Conservation (phyloP, 192 early-diverging fungal species). For the Backusella morwellensis region DNA sequence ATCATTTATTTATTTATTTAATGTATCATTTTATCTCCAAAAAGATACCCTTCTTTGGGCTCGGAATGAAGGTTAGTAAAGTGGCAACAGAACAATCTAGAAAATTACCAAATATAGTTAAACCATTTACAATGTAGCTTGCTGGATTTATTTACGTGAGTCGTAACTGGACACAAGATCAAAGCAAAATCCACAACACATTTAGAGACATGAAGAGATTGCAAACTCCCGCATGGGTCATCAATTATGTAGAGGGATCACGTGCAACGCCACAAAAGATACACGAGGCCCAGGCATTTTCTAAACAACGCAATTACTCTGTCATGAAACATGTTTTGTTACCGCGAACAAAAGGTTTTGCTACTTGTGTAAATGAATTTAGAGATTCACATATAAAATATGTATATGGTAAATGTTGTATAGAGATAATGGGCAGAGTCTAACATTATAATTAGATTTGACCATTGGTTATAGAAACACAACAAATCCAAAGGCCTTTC, state of each 20-base stretch:
- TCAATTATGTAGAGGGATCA: slow-evolving; percentile 57
- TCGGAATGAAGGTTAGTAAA: slow-evolving; percentile 55
- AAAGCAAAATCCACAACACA: slow-evolving; percentile 48
- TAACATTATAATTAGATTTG: slow-evolving; percentile 35
- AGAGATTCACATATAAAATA: slow-evolving; percentile 52
- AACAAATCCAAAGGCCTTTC: slow-evolving; percentile 34
- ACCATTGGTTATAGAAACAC: slow-evolving; percentile 50
- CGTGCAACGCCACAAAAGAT: slow-evolving; percentile 49
- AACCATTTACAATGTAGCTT: slow-evolving; percentile 11
- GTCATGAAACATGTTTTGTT: slow-evolving; percentile 48
- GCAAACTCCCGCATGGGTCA: slow-evolving; percentile 53
- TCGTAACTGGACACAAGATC: slow-evolving; percentile 54
- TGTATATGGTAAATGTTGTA: slow-evolving; percentile 47
- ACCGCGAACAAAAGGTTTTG: slow-evolving; percentile 57
- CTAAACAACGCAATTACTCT: slow-evolving; percentile 41
- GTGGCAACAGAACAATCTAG: not conserved
- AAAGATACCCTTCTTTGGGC: slow-evolving; percentile 61
- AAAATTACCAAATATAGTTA: not conserved
- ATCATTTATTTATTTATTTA: too few relatives aligned
- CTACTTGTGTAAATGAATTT: slow-evolving; percentile 51
- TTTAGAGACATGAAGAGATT: slow-evolving; percentile 47
- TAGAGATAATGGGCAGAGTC: not conserved
- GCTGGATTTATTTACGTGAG: slow-evolving; percentile 58
- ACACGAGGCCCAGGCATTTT: slow-evolving; percentile 47
- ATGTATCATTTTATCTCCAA: not conserved